Evolutionary conservation across 495 filamentous ascomycete genomes (phyloP).

Genomic region (Aspergillus nanangensis): DNA sequence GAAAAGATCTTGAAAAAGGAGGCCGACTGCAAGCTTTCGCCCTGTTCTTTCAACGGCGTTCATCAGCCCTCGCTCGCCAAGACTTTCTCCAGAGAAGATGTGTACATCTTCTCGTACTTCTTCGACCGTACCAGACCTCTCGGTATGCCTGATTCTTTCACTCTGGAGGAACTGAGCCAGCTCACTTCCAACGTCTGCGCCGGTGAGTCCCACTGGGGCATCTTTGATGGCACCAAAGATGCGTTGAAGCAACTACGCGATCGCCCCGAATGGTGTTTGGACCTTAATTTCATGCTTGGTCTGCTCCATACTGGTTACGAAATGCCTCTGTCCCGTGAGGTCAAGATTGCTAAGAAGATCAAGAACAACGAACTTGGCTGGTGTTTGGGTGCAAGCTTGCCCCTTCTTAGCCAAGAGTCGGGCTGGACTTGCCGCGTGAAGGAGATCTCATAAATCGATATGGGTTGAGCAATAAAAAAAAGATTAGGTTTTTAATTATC

Average conservation of each 20-base stretch:
- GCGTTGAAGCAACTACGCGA: slow-evolving; percentile 69
- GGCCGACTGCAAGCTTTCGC: slow-evolving; percentile 70
- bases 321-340: slow-evolving; percentile 93
- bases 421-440: slow-evolving; percentile 75
- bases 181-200: slow-evolving; percentile 79
- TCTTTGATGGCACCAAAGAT: slow-evolving; percentile 66
- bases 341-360: slow-evolving; percentile 98
- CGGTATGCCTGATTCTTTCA: slow-evolving; percentile 95
- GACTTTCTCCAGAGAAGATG: slow-evolving; percentile 87
- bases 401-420: slow-evolving; percentile 64
- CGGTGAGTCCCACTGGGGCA: slow-evolving; percentile 71
- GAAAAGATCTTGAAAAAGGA: slow-evolving; percentile 91
- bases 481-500: slow-evolving; percentile 9
- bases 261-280: slow-evolving; percentile 86
- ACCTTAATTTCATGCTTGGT: slow-evolving; percentile 91
- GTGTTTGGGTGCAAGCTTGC: slow-evolving; percentile 90
- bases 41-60: slow-evolving; percentile 96
- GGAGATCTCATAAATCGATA: slow-evolving; percentile 47
- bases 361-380: slow-evolving; percentile 95
- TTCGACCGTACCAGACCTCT: slow-evolving; percentile 87
- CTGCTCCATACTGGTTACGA: slow-evolving; percentile 95
- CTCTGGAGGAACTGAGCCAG: slow-evolving; percentile 78
- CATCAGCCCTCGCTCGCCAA: slow-evolving; percentile 90
- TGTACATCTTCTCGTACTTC: slow-evolving; percentile 97
- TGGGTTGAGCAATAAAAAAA: slow-evolving; percentile 10